Evolutionary conservation across 2,329 filamentous ascomycete genomes (phyloP), one percentile per base, ranked within the genome.

Genomic region (Xylariaceae sp.): DNA sequence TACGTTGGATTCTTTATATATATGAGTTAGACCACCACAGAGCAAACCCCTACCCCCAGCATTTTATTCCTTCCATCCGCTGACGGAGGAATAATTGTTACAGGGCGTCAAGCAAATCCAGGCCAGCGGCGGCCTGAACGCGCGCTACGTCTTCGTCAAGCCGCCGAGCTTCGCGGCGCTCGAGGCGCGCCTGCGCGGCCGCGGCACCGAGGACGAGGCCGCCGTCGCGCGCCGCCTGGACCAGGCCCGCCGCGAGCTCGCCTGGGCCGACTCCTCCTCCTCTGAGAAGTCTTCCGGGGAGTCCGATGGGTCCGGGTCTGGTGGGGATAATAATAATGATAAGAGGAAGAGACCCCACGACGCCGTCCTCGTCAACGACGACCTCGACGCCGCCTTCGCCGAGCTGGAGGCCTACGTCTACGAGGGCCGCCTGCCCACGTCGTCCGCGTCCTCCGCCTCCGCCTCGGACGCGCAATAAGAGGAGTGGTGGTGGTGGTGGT

Each of bases 91-190:
- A n/a, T 15, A 16, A 29, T 10, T 10, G n/a, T n/a, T n/a, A 22
- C 16, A 45, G 73, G 89, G 89, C 40, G 88, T 95, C 38, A 94
- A 94, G 67, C 89, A 95, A 63, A 84, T 95, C 52, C 87, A 88
- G 60, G 72, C 74, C 42, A 83, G 81, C 31, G 70, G 70, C 47
- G 74, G 89, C 42, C 35, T 45, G 35, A 72, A 79, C 36, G 84
- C 87, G 6, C 77, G 85, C 35, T 94, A 86, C 63, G 63, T 94
- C 45, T 94, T 94, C 61, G 73, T 95, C 41, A 76, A 83, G 22
- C 89, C 89, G 10, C 90, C 89, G 0, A 82, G 75, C 4, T 63
- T 83, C 45, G 77, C 83, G 50, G 71, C 77, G 31, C 69, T 95
- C 23, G 88, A 94, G 65, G 57, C 72, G 51, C 72, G 86, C 25